Percentiles rank a stretch among this genome's conserved stretches.
Evolutionary conservation across 2,329 filamentous ascomycete genomes (phyloP).

Genomic region (Phyllosticta citribraziliensis): DNA sequence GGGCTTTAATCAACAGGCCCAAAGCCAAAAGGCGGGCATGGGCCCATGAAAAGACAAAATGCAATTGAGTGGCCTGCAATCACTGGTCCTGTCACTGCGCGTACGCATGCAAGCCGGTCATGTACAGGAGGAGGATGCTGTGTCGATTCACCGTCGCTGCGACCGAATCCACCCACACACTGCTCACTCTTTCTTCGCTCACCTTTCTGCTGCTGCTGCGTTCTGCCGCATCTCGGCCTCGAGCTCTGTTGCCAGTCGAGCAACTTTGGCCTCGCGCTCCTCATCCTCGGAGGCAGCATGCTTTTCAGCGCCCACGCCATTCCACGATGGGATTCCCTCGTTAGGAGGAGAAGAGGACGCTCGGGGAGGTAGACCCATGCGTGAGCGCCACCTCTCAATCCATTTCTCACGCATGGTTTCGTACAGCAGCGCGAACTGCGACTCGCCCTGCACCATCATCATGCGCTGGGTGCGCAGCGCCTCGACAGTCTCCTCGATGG

Average conservation of each 20-base stretch:
- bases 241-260: constrained; percentile 2
- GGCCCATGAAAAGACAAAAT: neutral
- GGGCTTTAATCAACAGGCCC: neutral
- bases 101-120: neutral
- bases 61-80: neutral
- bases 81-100: neutral
- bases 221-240: constrained; percentile 7
- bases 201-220: neutral
- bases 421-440: constrained; percentile 82
- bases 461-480: constrained; percentile 74
- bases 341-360: neutral
- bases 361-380: constrained; percentile 1
- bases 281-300: neutral
- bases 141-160: neutral
- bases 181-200: neutral
- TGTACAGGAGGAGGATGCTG: neutral
- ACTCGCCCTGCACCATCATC: constrained; percentile 88
- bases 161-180: neutral
- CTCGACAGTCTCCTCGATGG: constrained; percentile 71
- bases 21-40: neutral
- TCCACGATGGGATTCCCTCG: neutral
- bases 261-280: constrained; percentile 6
- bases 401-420: constrained; percentile 69
- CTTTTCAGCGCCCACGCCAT: neutral
- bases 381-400: constrained; percentile 42